phyloP scores from a whole-genome alignment of 345 rosid species.

The Xanthoceras sorbifolium region DNA sequence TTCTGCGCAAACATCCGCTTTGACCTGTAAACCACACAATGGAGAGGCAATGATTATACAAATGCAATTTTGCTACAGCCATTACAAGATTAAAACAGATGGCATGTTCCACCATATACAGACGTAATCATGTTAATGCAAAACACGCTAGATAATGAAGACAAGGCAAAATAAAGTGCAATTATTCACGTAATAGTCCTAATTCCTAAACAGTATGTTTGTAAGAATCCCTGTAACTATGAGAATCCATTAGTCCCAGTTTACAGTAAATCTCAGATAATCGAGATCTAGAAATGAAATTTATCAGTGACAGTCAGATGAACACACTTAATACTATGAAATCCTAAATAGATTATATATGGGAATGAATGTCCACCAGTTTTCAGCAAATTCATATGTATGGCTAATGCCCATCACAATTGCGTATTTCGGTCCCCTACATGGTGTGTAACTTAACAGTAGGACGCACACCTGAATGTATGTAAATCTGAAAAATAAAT shows the following conservation, averaged over 20 bases:
- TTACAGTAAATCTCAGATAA: background rate
- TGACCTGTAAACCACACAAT: slow-evolving; percentile 4
- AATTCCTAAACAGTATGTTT: background rate
- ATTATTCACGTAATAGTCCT: background rate
- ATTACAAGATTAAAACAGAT: background rate
- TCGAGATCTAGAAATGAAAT: background rate
- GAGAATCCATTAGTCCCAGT: background rate
- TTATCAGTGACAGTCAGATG: background rate
- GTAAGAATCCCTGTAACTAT: background rate
- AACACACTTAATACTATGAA: too few relatives aligned
- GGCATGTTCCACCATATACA: background rate
- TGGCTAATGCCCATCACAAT: background rate
- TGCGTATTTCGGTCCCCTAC: background rate
- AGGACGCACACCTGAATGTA: background rate
- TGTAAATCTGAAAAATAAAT: background rate
- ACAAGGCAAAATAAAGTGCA: background rate
- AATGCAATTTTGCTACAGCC: background rate
- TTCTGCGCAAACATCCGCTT: background rate
- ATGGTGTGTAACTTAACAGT: background rate
- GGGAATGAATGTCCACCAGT: background rate
- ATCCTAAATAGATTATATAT: background rate
- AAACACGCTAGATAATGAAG: background rate
- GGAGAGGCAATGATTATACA: background rate
- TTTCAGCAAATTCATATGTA: background rate
- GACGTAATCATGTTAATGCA: background rate